Conservation (phyloP, 257 asterid species). For the Plantago major region DNA sequence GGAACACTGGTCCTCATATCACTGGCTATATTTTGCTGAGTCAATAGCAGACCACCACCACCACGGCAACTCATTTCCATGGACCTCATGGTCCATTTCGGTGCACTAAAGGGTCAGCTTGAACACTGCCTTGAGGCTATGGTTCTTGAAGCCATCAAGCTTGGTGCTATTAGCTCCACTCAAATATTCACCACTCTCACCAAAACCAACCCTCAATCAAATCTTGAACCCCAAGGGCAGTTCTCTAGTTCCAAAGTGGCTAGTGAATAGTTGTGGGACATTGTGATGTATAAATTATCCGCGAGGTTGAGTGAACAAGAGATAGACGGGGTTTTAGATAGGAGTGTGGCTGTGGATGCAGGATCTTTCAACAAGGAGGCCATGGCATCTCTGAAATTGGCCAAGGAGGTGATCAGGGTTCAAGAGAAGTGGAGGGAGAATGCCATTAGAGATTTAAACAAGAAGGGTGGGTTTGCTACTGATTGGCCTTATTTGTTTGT, state of each 20-base stretch:
- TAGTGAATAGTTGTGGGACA: constrained; percentile 58
- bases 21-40: constrained; percentile 88
- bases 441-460: constrained; percentile 76
- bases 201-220: constrained; percentile 59
- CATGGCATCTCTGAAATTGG: constrained; percentile 73
- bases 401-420: constrained; percentile 75
- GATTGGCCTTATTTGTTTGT: constrained; percentile 94
- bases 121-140: constrained; percentile 76
- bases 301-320: constrained; percentile 55
- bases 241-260: constrained; percentile 21
- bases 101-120: constrained; percentile 47
- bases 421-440: constrained; percentile 77
- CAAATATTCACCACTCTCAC: constrained; percentile 69
- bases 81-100: constrained; percentile 76
- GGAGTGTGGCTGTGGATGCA: constrained; percentile 38
- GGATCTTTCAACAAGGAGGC: constrained; percentile 74
- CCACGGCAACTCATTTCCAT: constrained; percentile 82
- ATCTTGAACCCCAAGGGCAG: constrained; percentile 33
- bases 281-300: constrained; percentile 58
- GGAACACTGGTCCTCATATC: constrained; percentile 97
- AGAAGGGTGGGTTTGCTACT: constrained; percentile 75
- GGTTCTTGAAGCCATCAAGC: constrained; percentile 60
- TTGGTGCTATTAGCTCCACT: constrained; percentile 74
- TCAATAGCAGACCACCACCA: constrained; percentile 71
- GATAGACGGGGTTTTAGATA: constrained; percentile 40